A percentile compares a stretch with the other conserved stretches of the same genome.
Conservation (phyloP, 2,329 filamentous ascomycete genomes). For the Aspergillus udagawae region DNA sequence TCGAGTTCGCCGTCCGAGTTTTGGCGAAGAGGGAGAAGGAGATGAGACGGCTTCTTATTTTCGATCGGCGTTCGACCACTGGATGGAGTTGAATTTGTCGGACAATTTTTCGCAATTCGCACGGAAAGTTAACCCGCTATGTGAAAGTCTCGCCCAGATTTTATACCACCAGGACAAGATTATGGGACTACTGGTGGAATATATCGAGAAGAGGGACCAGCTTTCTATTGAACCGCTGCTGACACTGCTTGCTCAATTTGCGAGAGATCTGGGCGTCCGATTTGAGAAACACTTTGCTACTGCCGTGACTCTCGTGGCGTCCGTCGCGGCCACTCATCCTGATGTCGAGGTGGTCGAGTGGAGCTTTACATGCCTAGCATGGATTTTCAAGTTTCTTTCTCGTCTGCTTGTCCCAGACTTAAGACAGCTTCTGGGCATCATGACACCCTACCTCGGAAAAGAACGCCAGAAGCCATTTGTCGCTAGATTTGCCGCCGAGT, state of each 20-base stretch:
- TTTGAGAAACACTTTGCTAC: constrained; percentile 86
- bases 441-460: constrained; percentile 81
- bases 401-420: constrained; percentile 81
- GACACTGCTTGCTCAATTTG: constrained; percentile 84
- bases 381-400: constrained; percentile 95
- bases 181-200: constrained; percentile 69
- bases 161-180: constrained; percentile 86
- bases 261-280: constrained; percentile 80
- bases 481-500: constrained; percentile 87
- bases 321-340: constrained; percentile 70
- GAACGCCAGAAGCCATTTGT: constrained; percentile 79
- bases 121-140: constrained; percentile 69
- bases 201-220: constrained; percentile 73
- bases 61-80: constrained; percentile 74
- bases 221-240: constrained; percentile 81
- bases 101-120: constrained; percentile 74
- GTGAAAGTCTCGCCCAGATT: constrained; percentile 87
- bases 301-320: constrained; percentile 70
- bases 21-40: constrained; percentile 71
- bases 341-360: constrained; percentile 92
- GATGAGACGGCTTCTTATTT: constrained; percentile 82
- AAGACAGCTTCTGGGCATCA: constrained; percentile 74
- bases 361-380: constrained; percentile 91
- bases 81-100: constrained; percentile 87
- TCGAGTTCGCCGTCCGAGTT: constrained; percentile 74